Evolutionary conservation across 441 rosid species (phyloP), one percentile per base, ranked within the genome.

Genomic region (Sinapis alba): DNA sequence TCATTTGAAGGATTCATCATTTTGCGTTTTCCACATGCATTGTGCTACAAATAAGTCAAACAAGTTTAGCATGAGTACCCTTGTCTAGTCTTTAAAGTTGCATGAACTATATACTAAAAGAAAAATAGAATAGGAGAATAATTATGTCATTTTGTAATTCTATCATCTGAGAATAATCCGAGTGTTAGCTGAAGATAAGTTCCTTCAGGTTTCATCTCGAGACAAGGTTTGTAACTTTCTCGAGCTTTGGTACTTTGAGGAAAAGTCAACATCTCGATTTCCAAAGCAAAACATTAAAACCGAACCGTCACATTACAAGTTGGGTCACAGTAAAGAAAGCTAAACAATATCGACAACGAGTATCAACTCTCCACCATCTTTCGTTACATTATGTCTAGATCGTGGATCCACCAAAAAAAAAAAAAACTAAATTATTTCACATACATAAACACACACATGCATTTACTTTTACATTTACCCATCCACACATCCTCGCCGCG

Each of bases 401-500:
- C 41, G 13, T 60, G 32, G 61, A 63, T 76, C 66, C 66, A 76
- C 66, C 51, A 7, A 13, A 68, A 43, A 12, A n/a, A 45, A 45
- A n/a, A 15, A 45, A n/a, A 27, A 53, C 11, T 62, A 53, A 62
- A 47, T 62, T 62, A 75, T 76, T 68, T 61, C 70, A 70, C 67
- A 76, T 70, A 41, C 47, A 43, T 64, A 54, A 27, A 63, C 15
- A 8, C 71, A 64, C 23, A 57, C 62, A 38, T 60, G 61, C 73
- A 78, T 68, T 73, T 60, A 68, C 32, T 47, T 65, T 61, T 54
- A 62, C 74, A 72, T 72, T 72, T 78, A 71, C 10, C 19, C 64
- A 57, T 32, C 12, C 5, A 56, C 27, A 81, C 74, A 38, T 34
- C 32, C 58, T 63, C 75, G 71, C 86, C 90, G 89, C 90, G 89